Evolutionary conservation across 768 basidiomycete species (phyloP), one percentile per base, ranked within the genome.

Genomic region (Phlegmacium glaucopus): DNA sequence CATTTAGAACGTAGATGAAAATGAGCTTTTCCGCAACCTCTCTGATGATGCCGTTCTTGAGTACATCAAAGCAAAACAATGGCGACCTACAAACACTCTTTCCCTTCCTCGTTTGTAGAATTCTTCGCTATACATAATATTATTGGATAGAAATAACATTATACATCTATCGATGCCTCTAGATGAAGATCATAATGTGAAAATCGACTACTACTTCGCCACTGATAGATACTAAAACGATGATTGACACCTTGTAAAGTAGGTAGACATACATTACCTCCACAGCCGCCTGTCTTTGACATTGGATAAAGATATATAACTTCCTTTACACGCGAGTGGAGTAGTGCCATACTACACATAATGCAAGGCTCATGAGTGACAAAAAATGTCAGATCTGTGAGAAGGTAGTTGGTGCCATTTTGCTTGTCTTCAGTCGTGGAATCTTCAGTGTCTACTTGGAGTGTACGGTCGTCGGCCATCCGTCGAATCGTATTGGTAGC

Each of bases 351-450:
- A 57, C 85, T 82, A 64, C 96, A 99, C 91, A 98, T 93, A 47
- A 99, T 78, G 57, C 96, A 99, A 0, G 96, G 96, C 57, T 99
- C 96, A 66, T 99, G 95, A 9, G 92, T 91, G 44, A 83, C 80
- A 71, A 98, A 98, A 18, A 97, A 72, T 1, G 84, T 82, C 13
- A 83, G 77, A 2, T 83, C 82, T 0, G 93, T 97, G 18, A 98
- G 75, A 37, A 97, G 83, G 66, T 99, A 99, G 59, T 88, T 85
- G 1, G 83, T 70, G 11, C 90, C 87, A 55, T 90, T 91, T 45
- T 57, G 64, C 34, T 50, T 34, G 17, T 50, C 52, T 7, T 61
- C 68, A 42, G 39, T 45, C 9, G 49, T 45, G 18, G 15, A 18
- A 26, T 28, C 8, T 26, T 35, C 18, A 9, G 8, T 42, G n/a